Conservation (phyloP, 257 asterid species). For the Pogostemon cablin region DNA sequence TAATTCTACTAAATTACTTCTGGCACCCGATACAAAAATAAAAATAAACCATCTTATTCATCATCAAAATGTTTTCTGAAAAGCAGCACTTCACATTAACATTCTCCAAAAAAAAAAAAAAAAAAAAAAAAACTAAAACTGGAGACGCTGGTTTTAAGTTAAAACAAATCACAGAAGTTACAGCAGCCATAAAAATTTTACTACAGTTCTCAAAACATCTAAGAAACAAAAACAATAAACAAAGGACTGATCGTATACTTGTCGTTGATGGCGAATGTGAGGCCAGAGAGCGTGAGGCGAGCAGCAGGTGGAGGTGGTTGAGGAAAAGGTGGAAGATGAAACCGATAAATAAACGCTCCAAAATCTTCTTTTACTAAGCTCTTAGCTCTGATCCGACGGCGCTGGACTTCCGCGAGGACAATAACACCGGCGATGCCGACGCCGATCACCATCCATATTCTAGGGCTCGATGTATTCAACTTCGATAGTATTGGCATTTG, state of each 20-base stretch:
- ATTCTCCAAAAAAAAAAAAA: neutral
- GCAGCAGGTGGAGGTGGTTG: conserved; percentile 99
- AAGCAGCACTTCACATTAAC: neutral
- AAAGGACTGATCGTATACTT: conserved; percentile 45
- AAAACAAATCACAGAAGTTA: neutral
- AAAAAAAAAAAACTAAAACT: neutral
- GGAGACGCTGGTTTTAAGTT: neutral
- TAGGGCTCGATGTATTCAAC: conserved; percentile 69
- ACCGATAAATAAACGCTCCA: conserved; percentile 80
- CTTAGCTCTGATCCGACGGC: conserved; percentile 66
- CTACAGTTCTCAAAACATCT: neutral
- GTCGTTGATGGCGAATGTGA: conserved; percentile 83
- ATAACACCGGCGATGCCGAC: conserved; percentile 81
- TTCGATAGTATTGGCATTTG: conserved; percentile 61
- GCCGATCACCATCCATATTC: conserved; percentile 84
- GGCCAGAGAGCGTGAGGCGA: conserved; percentile 67
- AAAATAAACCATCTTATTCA: neutral
- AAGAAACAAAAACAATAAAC: conserved; percentile 3
- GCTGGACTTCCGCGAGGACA: conserved; percentile 76
- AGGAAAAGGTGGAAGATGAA: conserved; percentile 76
- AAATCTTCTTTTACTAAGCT: conserved; percentile 58
- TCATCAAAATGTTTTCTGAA: neutral
- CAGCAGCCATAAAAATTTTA: neutral
- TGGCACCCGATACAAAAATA: neutral
- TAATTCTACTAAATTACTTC: neutral